These are phyloP conservation scores for Hortiboletus flavorubellus DNA, from an alignment of 768 basidiomycete genomes.

Conservation along the genomic window DNA sequence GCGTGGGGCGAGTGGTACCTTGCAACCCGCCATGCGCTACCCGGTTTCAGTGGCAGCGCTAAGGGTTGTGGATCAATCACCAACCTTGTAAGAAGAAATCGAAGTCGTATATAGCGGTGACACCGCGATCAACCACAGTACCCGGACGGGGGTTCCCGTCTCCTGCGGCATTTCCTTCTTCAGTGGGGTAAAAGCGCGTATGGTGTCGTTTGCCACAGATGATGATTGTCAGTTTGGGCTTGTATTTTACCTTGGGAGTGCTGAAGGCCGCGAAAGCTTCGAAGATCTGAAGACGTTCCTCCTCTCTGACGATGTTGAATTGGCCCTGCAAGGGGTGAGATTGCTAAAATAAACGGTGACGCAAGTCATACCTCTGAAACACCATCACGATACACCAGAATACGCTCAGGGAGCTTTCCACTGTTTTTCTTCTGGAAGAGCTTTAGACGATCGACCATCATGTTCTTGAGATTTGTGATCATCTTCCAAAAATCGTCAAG, in stretches of 20 bases:
- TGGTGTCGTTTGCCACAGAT: conserved; percentile 60
- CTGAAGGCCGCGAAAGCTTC: conserved; percentile 41
- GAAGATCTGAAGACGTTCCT: conserved; percentile 44
- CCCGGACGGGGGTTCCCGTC: conserved; percentile 52
- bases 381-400: conserved; percentile 67
- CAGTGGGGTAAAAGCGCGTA: conserved; percentile 54
- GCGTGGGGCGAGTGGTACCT: conserved; percentile 49
- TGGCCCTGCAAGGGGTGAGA: conserved; percentile 39
- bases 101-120: conserved; percentile 52
- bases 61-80: conserved; percentile 4
- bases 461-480: conserved; percentile 45
- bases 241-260: conserved; percentile 36
- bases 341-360: background rate
- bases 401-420: conserved; percentile 39
- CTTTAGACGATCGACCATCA: conserved; percentile 47
- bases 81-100: conserved; percentile 55
- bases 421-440: conserved; percentile 37
- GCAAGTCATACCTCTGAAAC: conserved; percentile 62
- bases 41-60: background rate
- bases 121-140: conserved; percentile 52
- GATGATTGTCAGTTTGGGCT: conserved; percentile 48
- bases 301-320: conserved; percentile 41
- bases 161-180: conserved; percentile 37
- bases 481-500: conserved; percentile 30
- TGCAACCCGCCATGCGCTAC: conserved; percentile 45